A percentile compares a stretch with the other conserved stretches of the same genome.
These are phyloP conservation scores for Irpex sp. DNA, from an alignment of 1,284 basidiomycete species.

Conservation along the genomic window DNA sequence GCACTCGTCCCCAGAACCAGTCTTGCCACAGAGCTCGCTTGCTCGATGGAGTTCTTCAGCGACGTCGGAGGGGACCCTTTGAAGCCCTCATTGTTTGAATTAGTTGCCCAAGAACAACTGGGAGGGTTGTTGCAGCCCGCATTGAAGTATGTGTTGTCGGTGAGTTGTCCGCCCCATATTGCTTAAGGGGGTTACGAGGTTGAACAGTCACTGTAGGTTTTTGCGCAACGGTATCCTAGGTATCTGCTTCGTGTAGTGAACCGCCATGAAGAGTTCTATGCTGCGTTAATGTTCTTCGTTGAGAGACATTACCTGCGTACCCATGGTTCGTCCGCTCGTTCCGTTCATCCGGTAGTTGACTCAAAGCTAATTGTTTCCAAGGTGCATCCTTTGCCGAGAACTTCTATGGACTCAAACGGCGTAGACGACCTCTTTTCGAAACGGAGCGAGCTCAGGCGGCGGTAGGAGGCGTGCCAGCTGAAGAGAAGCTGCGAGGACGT, in stretches of 20 bases:
- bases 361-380: slow-evolving; percentile 23
- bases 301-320: slow-evolving; percentile 88
- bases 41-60: slow-evolving; percentile 75
- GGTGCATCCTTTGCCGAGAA: slow-evolving; percentile 90
- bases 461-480: slow-evolving; percentile 55
- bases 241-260: slow-evolving; percentile 91
- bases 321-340: slow-evolving; percentile 54
- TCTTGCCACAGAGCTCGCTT: neutral
- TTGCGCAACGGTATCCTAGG: slow-evolving; percentile 92
- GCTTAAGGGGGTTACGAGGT: neutral
- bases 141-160: slow-evolving; percentile 90
- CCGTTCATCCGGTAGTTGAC: neutral
- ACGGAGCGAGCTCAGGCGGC: slow-evolving; percentile 61
- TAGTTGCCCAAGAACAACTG: slow-evolving; percentile 94
- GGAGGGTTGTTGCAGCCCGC: slow-evolving; percentile 91
- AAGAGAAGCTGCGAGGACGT: slow-evolving; percentile 54
- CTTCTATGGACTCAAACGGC: slow-evolving; percentile 85
- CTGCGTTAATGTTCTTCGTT: slow-evolving; percentile 80
- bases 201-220: slow-evolving; percentile 54
- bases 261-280: slow-evolving; percentile 94
- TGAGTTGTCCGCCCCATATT: slow-evolving; percentile 32
- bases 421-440: slow-evolving; percentile 66
- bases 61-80: slow-evolving; percentile 65
- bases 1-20: neutral
- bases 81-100: slow-evolving; percentile 91